A percentile compares a stretch with the other conserved stretches of the same genome.
These are phyloP conservation scores for Aurifilum marmelostoma DNA, from an alignment of 2,329 filamentous ascomycete species.

Conservation along the genomic window DNA sequence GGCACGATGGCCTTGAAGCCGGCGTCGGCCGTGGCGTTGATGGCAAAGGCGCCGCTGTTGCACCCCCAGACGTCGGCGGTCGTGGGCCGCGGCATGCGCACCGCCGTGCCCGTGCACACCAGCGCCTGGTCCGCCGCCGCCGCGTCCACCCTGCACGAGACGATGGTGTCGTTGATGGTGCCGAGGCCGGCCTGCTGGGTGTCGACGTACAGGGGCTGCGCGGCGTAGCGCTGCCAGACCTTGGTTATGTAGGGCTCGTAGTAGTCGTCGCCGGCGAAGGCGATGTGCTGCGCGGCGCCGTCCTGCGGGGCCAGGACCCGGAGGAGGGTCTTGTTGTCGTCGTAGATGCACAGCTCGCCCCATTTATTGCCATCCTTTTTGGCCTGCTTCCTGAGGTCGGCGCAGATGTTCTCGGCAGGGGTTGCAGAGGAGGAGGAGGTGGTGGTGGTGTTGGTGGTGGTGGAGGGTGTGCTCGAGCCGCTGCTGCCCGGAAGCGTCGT, in stretches of 20 bases:
- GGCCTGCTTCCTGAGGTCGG: conserved; percentile 40
- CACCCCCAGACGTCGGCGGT: conserved; percentile 55
- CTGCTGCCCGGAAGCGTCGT: background rate
- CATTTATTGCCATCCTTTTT: conserved; percentile 42
- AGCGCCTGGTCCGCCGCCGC: conserved; percentile 36
- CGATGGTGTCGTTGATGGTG: conserved; percentile 38
- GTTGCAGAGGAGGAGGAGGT: conserved; percentile 20
- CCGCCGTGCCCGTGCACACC: conserved; percentile 48
- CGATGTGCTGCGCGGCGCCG: conserved; percentile 46
- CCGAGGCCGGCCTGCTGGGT: conserved; percentile 40
- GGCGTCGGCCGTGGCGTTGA: conserved; percentile 40
- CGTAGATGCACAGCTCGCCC: conserved; percentile 49
- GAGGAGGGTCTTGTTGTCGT: conserved; percentile 36
- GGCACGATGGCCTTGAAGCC: conserved; percentile 49
- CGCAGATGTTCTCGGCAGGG: conserved; percentile 46
- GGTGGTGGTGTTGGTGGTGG: background rate
- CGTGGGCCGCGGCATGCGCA: conserved; percentile 46
- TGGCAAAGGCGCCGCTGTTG: conserved; percentile 51
- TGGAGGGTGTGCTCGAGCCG: too few relatives aligned
- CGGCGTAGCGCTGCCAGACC: conserved; percentile 50
- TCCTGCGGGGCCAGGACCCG: conserved; percentile 42
- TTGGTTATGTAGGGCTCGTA: conserved; percentile 50
- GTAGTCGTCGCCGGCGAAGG: conserved; percentile 43
- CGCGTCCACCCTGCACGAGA: conserved; percentile 44
- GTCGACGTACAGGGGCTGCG: conserved; percentile 45